Evolutionary conservation across 2,329 filamentous ascomycete species (phyloP).

Genomic region (Pleomassaria siparia): DNA sequence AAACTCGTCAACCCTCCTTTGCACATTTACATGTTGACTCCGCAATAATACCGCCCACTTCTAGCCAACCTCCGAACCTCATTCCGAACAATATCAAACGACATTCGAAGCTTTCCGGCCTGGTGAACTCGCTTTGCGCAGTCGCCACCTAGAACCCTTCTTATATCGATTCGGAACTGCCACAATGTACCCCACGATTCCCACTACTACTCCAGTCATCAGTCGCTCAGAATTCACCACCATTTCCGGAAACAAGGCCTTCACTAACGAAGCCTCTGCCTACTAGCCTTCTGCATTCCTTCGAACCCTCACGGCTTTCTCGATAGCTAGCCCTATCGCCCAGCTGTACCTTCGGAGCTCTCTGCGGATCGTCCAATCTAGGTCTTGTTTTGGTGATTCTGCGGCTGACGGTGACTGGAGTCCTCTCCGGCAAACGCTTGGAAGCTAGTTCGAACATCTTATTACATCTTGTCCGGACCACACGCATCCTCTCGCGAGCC

Average conservation of each 20-base stretch:
- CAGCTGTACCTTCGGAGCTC: constrained; percentile 41
- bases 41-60: constrained; percentile 34
- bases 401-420: constrained; percentile 49
- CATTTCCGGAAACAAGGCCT: constrained; percentile 43
- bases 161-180: constrained; percentile 24
- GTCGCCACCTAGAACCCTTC: constrained; percentile 32
- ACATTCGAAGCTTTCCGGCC: constrained; percentile 29
- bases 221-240: constrained; percentile 45
- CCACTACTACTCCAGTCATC: constrained; percentile 45
- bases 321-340: constrained; percentile 36
- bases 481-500: constrained; percentile 31
- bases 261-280: constrained; percentile 38
- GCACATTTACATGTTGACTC: constrained; percentile 17
- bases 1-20: constrained; percentile 3
- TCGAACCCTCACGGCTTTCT: constrained; percentile 39
- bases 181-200: constrained; percentile 41
- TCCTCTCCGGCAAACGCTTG: constrained; percentile 35
- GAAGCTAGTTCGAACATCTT: constrained; percentile 36
- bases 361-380: constrained; percentile 39
- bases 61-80: constrained; percentile 19
- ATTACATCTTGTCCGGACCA: constrained; percentile 33
- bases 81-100: constrained; percentile 12
- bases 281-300: constrained; percentile 40
- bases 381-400: constrained; percentile 47
- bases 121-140: constrained; percentile 25